Base-by-base conservation (phyloP, 2,329 filamentous ascomycete species). In the Cercospora beticola region DNA sequence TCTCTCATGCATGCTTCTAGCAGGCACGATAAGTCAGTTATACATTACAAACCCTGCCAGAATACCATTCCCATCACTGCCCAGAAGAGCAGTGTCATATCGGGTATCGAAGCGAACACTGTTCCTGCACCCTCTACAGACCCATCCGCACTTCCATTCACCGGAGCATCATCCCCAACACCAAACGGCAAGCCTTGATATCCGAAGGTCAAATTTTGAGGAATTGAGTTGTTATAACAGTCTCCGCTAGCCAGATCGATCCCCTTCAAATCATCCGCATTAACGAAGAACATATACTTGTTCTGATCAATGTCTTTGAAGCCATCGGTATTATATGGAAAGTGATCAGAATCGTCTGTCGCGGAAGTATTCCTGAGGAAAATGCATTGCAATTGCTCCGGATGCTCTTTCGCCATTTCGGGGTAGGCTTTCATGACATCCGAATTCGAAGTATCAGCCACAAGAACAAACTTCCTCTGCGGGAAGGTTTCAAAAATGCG, bases 211-310 rank as follows among this genome's bases (percentile, higher is more conserved):
- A 93, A 82, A 70, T 93, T 92, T 78, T 93, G 90, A 43, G 81
- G 78, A 5, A 93, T 85, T 0, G 83, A 85, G 31, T 79, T 74
- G 73, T 93, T 93, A 74, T 87, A 84, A 77, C 91, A 93, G 67
- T 90, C 83, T 0, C 90, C 91, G 56, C 86, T 87, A 2, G 82
- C 83, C 68, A 94, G 88, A 74, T 94, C 90, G 69, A 92, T 79
- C 3, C 84, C 83, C 6, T 75, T 84, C 43, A 94, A 79, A 73
- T 94, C 91, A 77, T 93, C 88, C 0, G 91, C 86, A 18, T 89
- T 85, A 16, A 85, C 81, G 83, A 94, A 94, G 81, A 94, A 94
- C 91, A 94, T 93, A 81, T 92, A 94, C 71, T 82, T 86, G 33
- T 83, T 83, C 77, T 89, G 86, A 62, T 90, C 86, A 54, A 94